Conservation (phyloP, 306 rosid genomes). For the Hylodesmum podocarpum region DNA sequence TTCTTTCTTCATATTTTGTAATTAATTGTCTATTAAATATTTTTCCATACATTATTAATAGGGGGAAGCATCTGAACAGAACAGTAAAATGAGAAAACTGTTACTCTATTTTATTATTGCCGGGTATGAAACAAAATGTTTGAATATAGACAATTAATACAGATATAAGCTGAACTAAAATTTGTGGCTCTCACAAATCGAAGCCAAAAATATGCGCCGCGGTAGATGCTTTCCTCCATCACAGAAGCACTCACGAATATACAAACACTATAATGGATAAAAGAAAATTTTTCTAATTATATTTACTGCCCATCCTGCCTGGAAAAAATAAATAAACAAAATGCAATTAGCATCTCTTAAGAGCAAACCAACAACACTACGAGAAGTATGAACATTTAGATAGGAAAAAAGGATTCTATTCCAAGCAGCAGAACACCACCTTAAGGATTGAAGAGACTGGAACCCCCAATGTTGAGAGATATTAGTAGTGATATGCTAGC, state of each 20-base stretch:
- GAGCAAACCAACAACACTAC: not conserved
- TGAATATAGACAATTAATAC: conserved; percentile 30
- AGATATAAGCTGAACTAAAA: conserved; percentile 10
- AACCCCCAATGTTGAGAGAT: conserved; percentile 76
- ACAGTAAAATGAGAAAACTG: not conserved
- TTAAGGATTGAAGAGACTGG: conserved; percentile 91
- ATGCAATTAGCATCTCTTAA: not conserved
- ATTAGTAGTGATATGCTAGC: conserved; percentile 66
- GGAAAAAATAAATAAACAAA: not conserved
- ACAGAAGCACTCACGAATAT: conserved; percentile 34
- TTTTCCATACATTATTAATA: no score
- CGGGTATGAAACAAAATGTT: conserved; percentile 23
- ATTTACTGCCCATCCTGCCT: conserved; percentile 32
- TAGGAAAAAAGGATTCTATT: conserved; percentile 24
- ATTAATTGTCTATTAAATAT: no score
- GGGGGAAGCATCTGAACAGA: no score
- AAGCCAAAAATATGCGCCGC: conserved; percentile 42
- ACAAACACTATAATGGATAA: conserved; percentile 1
- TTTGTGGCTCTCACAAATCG: conserved; percentile 27
- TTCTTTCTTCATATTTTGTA: no score
- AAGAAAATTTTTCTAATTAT: not conserved
- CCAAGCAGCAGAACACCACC: conserved; percentile 23
- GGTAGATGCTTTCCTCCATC: conserved; percentile 37
- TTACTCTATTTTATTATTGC: conserved; percentile 25
- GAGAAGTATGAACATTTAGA: not conserved